These are phyloP conservation scores for Yamadazyma aaseri DNA, from an alignment of 1,139 yeast species.

Conservation along the genomic window DNA sequence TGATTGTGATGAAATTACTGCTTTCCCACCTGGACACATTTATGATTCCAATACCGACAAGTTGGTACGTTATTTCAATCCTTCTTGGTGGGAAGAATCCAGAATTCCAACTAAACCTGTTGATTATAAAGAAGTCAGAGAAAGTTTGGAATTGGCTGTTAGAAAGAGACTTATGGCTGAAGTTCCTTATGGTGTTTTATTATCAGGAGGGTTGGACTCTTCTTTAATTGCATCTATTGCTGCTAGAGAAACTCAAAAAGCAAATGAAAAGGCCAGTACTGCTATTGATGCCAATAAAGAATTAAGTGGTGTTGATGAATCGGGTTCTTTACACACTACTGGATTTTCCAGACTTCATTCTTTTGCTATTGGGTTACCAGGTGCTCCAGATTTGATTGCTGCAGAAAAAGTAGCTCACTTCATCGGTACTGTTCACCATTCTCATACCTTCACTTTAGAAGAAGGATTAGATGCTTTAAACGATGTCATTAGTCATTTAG, in stretches of 20 bases:
- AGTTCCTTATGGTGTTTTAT: conserved; percentile 95
- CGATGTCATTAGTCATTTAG: conserved; percentile 93
- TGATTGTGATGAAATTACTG: conserved; percentile 87
- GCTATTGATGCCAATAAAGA: conserved; percentile 55
- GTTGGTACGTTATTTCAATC: conserved; percentile 83
- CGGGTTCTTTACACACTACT: conserved; percentile 73
- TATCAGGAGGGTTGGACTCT: conserved; percentile 96
- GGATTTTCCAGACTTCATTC: conserved; percentile 92
- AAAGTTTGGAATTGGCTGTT: conserved; percentile 86
- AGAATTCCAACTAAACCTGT: conserved; percentile 73
- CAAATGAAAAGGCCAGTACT: conserved; percentile 61
- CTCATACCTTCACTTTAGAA: conserved; percentile 92
- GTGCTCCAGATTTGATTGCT: conserved; percentile 96
- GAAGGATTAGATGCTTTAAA: conserved; percentile 95
- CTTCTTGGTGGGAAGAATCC: conserved; percentile 88
- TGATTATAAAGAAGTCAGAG: conserved; percentile 71
- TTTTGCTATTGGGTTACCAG: conserved; percentile 94
- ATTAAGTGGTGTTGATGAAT: conserved; percentile 88
- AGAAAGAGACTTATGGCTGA: conserved; percentile 99
- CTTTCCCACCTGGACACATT: conserved; percentile 98
- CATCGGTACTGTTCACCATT: conserved; percentile 95
- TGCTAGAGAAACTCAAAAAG: conserved; percentile 88
- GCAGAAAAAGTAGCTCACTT: conserved; percentile 95
- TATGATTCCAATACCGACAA: conserved; percentile 89
- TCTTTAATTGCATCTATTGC: conserved; percentile 96